Evolutionary conservation across 2,329 filamentous ascomycete species (phyloP).

Genomic region (Aspergillus ochraceoroseus): DNA sequence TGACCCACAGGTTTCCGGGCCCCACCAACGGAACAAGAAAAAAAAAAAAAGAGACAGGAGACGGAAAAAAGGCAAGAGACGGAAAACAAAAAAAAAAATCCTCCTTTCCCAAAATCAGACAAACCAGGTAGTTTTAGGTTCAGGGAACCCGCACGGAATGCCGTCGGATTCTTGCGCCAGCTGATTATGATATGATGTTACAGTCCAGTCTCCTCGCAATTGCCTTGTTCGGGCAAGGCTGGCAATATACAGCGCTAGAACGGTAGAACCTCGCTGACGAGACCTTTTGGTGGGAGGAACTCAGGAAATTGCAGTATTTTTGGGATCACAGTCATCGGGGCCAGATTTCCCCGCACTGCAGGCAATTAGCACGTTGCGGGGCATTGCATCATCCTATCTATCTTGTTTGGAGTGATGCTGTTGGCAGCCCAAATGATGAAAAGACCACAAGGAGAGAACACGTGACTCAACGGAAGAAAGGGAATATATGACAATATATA

Average conservation of each 20-base stretch:
- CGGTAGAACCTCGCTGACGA: conserved; percentile 4
- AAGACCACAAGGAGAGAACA: conserved; percentile 3
- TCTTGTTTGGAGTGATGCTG: conserved; percentile 4
- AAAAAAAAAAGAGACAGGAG: no score
- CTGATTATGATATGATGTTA: conserved; percentile 2
- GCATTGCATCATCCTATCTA: conserved; percentile 19
- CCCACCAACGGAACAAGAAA: no score
- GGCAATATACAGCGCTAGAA: conserved; percentile 4
- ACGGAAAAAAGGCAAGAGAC: no score
- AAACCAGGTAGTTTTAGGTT: no score
- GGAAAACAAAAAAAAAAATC: no score
- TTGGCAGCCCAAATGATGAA: conserved; percentile 5
- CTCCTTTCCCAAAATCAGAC: no score
- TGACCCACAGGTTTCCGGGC: neutral
- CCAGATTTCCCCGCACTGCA: conserved; percentile 29
- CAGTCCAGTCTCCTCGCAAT: conserved; percentile 12
- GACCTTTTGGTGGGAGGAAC: no score
- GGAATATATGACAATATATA: neutral
- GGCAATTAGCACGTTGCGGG: conserved; percentile 25
- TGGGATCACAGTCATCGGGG: neutral
- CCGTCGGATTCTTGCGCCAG: neutral
- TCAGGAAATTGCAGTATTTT: neutral
- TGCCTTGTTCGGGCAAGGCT: conserved; percentile 15
- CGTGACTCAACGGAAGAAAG: neutral
- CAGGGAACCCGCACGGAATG: conserved; percentile 2